These are phyloP conservation scores for Alternaria dauci DNA, from an alignment of 2,329 filamentous ascomycete species.

Conservation along the genomic window DNA sequence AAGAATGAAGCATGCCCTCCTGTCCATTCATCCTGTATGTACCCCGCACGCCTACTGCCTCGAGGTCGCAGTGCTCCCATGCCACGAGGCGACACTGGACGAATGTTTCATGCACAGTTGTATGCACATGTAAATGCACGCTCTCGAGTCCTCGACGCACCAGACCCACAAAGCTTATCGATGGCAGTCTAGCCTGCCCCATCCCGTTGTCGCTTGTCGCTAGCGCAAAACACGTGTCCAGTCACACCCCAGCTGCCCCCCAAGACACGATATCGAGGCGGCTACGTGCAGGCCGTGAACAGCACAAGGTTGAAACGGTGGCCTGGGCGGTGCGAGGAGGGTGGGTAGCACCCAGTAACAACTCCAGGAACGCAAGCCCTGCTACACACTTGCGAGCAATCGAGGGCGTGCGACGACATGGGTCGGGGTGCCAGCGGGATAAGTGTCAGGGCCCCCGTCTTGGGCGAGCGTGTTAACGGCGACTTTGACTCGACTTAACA, in stretches of 20 bases:
- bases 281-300: slow-evolving; percentile 37
- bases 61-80: slow-evolving; percentile 14
- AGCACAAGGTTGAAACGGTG: slow-evolving; percentile 37
- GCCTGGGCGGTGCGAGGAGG: slow-evolving; percentile 24
- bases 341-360: slow-evolving; percentile 41
- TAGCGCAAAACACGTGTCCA: slow-evolving; percentile 29
- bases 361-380: slow-evolving; percentile 42
- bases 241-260: slow-evolving; percentile 27
- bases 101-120: slow-evolving; percentile 24
- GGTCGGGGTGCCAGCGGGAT: slow-evolving; percentile 36
- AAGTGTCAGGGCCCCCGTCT: slow-evolving; percentile 37
- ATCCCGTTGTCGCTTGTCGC: slow-evolving; percentile 22
- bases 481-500: slow-evolving; percentile 20
- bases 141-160: slow-evolving; percentile 24
- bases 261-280: slow-evolving; percentile 40
- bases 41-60: slow-evolving; percentile 2
- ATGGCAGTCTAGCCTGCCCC: slow-evolving; percentile 25
- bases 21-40: slow-evolving; percentile 21
- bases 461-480: slow-evolving; percentile 15
- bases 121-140: slow-evolving; percentile 25
- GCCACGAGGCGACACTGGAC: slow-evolving; percentile 20
- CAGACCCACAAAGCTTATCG: slow-evolving; percentile 30
- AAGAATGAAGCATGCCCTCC: slow-evolving; percentile 21
- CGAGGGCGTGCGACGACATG: slow-evolving; percentile 10
- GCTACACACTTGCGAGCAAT: slow-evolving; percentile 9